Evolutionary conservation across 2,329 filamentous ascomycete species (phyloP).

Genomic region (Cladophialophora immunda): DNA sequence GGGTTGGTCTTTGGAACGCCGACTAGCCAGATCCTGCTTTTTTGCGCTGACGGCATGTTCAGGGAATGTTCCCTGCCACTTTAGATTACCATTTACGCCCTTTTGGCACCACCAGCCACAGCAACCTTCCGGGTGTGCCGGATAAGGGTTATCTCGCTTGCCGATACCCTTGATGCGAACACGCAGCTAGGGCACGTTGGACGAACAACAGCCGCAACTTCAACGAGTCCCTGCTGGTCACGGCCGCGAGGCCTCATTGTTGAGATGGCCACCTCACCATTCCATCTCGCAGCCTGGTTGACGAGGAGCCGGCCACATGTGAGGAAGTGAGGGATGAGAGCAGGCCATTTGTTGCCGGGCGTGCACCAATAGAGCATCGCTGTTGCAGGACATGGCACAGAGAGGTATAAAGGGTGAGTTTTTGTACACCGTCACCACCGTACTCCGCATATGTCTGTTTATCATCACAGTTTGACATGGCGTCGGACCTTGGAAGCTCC

Average conservation of each 20-base stretch:
- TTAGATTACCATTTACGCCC: constrained; percentile 32
- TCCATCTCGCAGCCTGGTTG: not conserved
- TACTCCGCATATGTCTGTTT: not conserved
- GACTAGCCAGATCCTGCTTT: constrained; percentile 6
- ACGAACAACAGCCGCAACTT: not conserved
- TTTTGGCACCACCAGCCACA: constrained; percentile 22
- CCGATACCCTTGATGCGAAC: constrained; percentile 22
- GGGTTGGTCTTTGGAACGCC: not conserved
- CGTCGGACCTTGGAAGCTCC: constrained; percentile 20
- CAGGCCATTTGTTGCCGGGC: not conserved
- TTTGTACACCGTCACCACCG: not conserved
- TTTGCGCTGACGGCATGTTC: constrained; percentile 9
- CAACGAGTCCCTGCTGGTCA: not conserved
- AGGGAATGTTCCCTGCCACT: constrained; percentile 26
- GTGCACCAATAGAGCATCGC: not conserved
- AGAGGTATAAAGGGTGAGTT: not conserved
- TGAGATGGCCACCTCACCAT: not conserved
- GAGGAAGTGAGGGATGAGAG: not conserved
- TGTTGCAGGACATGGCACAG: not conserved
- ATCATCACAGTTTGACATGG: constrained; percentile 10
- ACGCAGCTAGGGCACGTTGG: not conserved
- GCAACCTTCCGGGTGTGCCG: constrained; percentile 20
- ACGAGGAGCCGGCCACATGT: too few species aligned
- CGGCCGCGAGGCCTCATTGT: not conserved
- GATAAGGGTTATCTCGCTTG: constrained; percentile 33